Evolutionary conservation across 306 rosid genomes (phyloP).

Genomic region (Prunus mume): DNA sequence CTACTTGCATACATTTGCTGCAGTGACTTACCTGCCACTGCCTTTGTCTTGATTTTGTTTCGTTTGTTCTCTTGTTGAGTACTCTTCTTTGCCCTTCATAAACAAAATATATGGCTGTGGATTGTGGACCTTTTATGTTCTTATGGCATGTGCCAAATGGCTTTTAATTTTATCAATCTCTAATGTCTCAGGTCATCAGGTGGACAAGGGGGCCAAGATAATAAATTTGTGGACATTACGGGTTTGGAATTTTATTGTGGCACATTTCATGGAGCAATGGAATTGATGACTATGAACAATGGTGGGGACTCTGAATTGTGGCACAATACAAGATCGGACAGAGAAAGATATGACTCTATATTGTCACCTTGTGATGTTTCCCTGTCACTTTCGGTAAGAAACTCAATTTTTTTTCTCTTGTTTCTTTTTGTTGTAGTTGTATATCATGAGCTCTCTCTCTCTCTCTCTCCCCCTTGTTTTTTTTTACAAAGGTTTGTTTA

Average conservation of each 20-base stretch:
- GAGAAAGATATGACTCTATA: constrained; percentile 46
- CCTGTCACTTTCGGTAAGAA: constrained; percentile 69
- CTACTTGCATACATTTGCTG: background rate
- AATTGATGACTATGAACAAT: constrained; percentile 39
- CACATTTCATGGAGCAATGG: constrained; percentile 42
- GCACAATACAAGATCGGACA: constrained; percentile 28
- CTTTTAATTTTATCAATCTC: constrained; percentile 22
- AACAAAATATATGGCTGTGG: background rate
- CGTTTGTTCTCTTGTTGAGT: background rate
- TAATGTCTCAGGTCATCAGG: constrained; percentile 50
- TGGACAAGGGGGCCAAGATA: constrained; percentile 57
- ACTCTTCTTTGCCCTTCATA: background rate
- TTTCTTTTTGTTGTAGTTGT: background rate
- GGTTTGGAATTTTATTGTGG: constrained; percentile 82
- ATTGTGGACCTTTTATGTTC: background rate
- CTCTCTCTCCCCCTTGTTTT: background rate
- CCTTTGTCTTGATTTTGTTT: background rate
- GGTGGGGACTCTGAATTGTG: constrained; percentile 27
- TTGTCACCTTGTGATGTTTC: constrained; percentile 79
- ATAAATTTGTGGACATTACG: constrained; percentile 63
- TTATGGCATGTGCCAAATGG: constrained; percentile 9
- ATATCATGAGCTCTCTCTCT: background rate
- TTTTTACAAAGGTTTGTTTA: background rate
- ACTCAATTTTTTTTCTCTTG: background rate
- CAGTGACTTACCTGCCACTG: background rate